Conservation (phyloP, 768 basidiomycete genomes). For the Russula lepida region DNA sequence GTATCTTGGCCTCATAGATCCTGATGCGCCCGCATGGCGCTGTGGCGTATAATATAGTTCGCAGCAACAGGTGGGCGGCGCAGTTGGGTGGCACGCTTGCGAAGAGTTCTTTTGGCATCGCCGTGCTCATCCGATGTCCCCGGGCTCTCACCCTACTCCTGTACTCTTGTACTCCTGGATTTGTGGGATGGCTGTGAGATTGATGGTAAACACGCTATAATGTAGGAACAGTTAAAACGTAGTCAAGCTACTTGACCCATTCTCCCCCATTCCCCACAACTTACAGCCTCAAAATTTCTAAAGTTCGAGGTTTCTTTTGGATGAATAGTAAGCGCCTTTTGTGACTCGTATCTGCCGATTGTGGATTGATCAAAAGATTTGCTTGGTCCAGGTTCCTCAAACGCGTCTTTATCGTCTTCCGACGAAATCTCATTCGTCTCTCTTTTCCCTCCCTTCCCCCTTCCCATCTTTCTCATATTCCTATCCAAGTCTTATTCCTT, state of each 20-base stretch:
- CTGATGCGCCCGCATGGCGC: slow-evolving; percentile 70
- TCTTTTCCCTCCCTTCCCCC: neutral
- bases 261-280: too few relatives aligned
- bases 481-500: neutral
- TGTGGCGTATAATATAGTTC: slow-evolving; percentile 65
- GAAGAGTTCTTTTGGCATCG: too few relatives aligned
- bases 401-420: neutral
- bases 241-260: too few relatives aligned
- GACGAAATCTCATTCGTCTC: slow-evolving; percentile 2
- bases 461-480: neutral
- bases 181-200: too few relatives aligned
- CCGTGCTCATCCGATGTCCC: too few relatives aligned
- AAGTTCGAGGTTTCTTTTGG: too few relatives aligned
- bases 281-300: too few relatives aligned
- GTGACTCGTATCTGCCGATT: neutral
- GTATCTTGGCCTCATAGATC: slow-evolving; percentile 29
- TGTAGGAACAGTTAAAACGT: too few relatives aligned
- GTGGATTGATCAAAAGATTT: neutral
- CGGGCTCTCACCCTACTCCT: too few relatives aligned
- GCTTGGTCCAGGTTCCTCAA: neutral
- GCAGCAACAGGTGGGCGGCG: slow-evolving; percentile 89
- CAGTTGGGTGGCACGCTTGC: slow-evolving; percentile 83
- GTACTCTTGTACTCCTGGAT: too few relatives aligned
- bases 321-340: neutral
- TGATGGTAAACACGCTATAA: too few relatives aligned